Conservation (phyloP, 163 green algal species). For the Chloroidium sp. region DNA sequence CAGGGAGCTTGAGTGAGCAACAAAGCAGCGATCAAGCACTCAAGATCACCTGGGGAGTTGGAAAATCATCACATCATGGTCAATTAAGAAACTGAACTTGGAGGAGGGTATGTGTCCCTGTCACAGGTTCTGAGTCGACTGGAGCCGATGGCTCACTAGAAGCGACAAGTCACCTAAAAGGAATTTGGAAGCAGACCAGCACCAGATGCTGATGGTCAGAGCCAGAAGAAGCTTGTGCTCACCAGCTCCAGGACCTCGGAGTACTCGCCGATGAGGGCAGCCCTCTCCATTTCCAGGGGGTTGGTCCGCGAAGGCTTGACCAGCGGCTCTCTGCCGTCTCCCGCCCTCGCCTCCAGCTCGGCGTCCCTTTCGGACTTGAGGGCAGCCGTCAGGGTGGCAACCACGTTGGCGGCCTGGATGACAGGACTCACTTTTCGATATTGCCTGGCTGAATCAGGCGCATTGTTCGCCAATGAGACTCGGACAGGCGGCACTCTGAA, state of each 20-base stretch:
- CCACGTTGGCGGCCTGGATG: conserved; percentile 32
- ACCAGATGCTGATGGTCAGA: too few species aligned
- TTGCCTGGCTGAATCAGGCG: neutral
- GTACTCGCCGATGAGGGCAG: neutral
- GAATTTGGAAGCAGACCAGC: too few species aligned
- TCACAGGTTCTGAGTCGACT: too few species aligned
- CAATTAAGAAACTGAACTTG: too few species aligned
- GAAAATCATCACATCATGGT: too few species aligned
- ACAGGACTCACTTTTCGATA: neutral
- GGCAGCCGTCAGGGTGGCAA: conserved; percentile 16
- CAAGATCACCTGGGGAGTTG: too few species aligned
- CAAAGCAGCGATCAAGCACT: too few species aligned
- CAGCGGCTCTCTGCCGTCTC: neutral
- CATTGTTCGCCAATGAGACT: neutral
- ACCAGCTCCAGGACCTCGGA: neutral
- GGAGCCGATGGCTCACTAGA: too few species aligned
- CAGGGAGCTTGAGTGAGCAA: too few species aligned
- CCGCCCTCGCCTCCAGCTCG: neutral
- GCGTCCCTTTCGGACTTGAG: conserved; percentile 5
- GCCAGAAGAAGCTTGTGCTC: neutral
- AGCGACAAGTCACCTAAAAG: too few species aligned
- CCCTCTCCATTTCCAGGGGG: neutral
- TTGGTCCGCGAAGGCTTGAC: neutral
- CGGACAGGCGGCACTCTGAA: neutral
- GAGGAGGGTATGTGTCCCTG: too few species aligned